These are phyloP conservation scores for Trichophyton verrucosum DNA, from an alignment of 2,329 filamentous ascomycete genomes.

Conservation along the genomic window DNA sequence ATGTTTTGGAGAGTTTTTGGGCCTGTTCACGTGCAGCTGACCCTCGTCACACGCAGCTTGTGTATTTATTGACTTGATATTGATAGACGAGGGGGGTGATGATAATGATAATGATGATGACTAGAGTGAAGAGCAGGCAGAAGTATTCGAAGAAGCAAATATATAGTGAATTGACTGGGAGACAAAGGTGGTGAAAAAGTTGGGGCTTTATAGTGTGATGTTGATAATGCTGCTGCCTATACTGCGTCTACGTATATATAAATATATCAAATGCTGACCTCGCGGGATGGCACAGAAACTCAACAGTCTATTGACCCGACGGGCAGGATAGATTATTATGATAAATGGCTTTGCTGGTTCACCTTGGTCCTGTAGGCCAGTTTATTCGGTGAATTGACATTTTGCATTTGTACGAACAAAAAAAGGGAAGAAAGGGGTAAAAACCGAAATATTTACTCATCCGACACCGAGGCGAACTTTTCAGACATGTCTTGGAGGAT, in stretches of 20 bases:
- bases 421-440: background rate
- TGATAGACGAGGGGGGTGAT: background rate
- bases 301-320: slow-evolving; percentile 3
- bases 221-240: slow-evolving; percentile 1
- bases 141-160: background rate
- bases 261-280: background rate
- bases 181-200: background rate
- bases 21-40: slow-evolving; percentile 4
- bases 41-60: background rate
- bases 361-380: slow-evolving; percentile 4
- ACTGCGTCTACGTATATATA: background rate
- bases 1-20: background rate
- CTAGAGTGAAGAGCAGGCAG: background rate
- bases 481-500: slow-evolving; percentile 86
- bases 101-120: background rate
- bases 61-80: too few species aligned
- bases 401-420: background rate
- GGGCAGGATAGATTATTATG: slow-evolving; percentile 2
- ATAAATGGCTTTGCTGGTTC: background rate
- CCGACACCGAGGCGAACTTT: slow-evolving; percentile 90
- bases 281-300: background rate
- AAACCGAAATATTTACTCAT: slow-evolving; percentile 53
- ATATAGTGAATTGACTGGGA: background rate
- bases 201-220: background rate
- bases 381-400: background rate